Base-by-base conservation (phyloP, 1,284 basidiomycete genomes). In the Ceratobasidium sp. region DNA sequence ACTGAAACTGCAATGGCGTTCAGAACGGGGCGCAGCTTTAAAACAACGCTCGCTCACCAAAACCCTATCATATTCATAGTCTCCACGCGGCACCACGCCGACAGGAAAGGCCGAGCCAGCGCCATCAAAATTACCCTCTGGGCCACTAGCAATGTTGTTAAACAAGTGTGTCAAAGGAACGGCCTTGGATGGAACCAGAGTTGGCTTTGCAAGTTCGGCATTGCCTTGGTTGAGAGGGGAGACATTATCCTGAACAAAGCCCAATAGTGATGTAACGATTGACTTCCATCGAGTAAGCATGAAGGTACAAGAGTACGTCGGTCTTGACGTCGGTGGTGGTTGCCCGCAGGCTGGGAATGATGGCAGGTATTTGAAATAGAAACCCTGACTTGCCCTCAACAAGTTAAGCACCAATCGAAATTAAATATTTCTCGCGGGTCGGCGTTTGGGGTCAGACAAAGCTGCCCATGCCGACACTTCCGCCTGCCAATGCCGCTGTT, bases 111-210 rank as follows among this genome's bases (percentile, higher is more conserved):
- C 70, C 30, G 70, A 62, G 18, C 70, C 70, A 57, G 57, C 55
- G 1, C 70, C 70, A 50, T 73, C 70, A 50, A 73, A 73, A 52
- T 73, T 41, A 14, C 79, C 79, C 20, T 48, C 38, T 16, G 79
- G 77, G n/a, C 70, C 70, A 30, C 57, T 48, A 14, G 70, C 70
- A 23, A 73, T 30, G 35, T 73, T 73, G 44, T 73, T 73, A 44
- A 59, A 73, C 30, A 73, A 48, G 16, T 73, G 70, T 3, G 7
- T 30, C 57, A 73, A 33, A 52, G 70, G 44, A 30, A 73, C n/a
- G 14, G 44, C 12, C 44, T 73, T n/a, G 16, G 57, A 60, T 4
- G 46, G 46, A 14, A 73, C 60, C 41, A 68, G n/a, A 5, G 38
- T 41, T 16, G 38, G 60, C 18, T 20, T 38, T n/a, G 38, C 48